Conservation (phyloP, 2,329 filamentous ascomycete species). For the Gremmenia infestans region DNA sequence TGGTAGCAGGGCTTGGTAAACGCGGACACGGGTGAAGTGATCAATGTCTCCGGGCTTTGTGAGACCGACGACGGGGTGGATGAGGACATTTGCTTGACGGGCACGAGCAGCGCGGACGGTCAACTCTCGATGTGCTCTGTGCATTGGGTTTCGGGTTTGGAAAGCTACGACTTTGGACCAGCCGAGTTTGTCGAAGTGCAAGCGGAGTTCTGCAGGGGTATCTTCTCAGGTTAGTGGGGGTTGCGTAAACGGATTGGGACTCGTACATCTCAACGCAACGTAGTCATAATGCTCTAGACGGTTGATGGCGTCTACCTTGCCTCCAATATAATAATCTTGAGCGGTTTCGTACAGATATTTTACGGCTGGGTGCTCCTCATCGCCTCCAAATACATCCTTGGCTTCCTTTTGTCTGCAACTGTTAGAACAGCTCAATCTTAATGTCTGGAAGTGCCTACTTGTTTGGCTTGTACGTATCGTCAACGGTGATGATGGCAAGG, state of each 20-base stretch:
- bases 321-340: slow-evolving; percentile 87
- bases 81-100: slow-evolving; percentile 96
- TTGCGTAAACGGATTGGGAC: background rate
- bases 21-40: slow-evolving; percentile 98
- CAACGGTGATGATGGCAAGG: slow-evolving; percentile 89
- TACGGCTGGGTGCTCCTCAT: slow-evolving; percentile 87
- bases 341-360: slow-evolving; percentile 80
- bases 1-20: slow-evolving; percentile 94
- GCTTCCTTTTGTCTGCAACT: slow-evolving; percentile 72
- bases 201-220: slow-evolving; percentile 87
- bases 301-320: slow-evolving; percentile 93
- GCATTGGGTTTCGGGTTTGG: slow-evolving; percentile 99
- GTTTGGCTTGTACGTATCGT: slow-evolving; percentile 92
- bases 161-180: slow-evolving; percentile 98
- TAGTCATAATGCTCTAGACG: slow-evolving; percentile 98
- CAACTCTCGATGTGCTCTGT: slow-evolving; percentile 94
- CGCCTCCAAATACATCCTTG: slow-evolving; percentile 87
- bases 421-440: slow-evolving; percentile 11
- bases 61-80: slow-evolving; percentile 96
- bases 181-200: slow-evolving; percentile 99
- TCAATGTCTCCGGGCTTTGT: slow-evolving; percentile 99
- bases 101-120: slow-evolving; percentile 94
- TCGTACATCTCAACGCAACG: slow-evolving; percentile 85
- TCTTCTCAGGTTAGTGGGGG: slow-evolving; percentile 43
- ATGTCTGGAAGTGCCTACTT: slow-evolving; percentile 56